phyloP scores from a whole-genome alignment of 116 monocot species.

The Phalaenopsis hybrid region DNA sequence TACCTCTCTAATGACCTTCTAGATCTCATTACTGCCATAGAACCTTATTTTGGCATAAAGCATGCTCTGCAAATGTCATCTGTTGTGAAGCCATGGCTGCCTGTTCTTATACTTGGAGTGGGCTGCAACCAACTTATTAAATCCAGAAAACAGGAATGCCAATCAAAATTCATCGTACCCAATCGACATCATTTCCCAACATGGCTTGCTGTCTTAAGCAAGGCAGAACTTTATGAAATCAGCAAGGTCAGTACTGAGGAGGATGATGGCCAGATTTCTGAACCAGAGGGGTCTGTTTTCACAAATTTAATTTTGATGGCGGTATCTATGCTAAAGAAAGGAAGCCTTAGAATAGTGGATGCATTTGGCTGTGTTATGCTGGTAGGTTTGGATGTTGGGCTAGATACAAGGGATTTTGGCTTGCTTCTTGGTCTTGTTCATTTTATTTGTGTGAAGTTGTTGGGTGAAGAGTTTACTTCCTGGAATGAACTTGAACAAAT shows the following conservation, averaged over 20 bases:
- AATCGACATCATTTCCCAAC: constrained; percentile 20
- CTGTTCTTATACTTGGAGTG: constrained; percentile 54
- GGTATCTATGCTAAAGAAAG: constrained; percentile 48
- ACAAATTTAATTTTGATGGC: constrained; percentile 33
- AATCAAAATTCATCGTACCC: not conserved
- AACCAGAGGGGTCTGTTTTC: constrained; percentile 14
- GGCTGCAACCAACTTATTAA: constrained; percentile 41
- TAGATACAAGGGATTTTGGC: constrained; percentile 32
- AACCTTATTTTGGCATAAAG: constrained; percentile 27
- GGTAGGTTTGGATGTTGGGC: constrained; percentile 16
- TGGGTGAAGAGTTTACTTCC: constrained; percentile 8
- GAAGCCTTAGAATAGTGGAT: constrained; percentile 40
- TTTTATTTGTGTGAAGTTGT: constrained; percentile 43
- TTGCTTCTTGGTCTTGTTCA: constrained; percentile 43
- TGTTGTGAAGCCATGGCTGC: constrained; percentile 58
- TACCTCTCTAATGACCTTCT: constrained; percentile 58
- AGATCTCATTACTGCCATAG: constrained; percentile 46
- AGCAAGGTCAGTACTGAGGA: constrained; percentile 10
- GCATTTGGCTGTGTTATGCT: constrained; percentile 34
- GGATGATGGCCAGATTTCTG: constrained; percentile 2
- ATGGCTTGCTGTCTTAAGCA: constrained; percentile 47
- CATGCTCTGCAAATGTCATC: constrained; percentile 31
- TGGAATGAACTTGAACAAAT: constrained; percentile 26
- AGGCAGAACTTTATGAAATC: constrained; percentile 26
- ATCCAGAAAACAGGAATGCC: constrained; percentile 8